phyloP scores from a whole-genome alignment of 257 asterid species.

The Solanum pennellii region DNA sequence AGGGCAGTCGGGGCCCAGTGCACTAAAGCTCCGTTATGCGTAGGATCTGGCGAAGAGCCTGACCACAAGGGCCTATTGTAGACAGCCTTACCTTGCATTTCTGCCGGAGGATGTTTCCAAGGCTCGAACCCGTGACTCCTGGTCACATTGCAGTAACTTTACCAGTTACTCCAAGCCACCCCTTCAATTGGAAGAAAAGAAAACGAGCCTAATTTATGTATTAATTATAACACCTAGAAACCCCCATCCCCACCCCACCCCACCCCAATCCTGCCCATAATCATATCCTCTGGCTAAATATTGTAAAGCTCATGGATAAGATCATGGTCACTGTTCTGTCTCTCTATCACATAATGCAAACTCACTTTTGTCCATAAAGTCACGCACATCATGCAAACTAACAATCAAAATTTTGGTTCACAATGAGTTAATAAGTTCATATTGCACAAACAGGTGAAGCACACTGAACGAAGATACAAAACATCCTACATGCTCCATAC shows the following conservation, averaged over 20 bases:
- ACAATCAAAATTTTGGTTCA: background rate
- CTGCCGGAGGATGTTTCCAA: too few species aligned
- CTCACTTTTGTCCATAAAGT: background rate
- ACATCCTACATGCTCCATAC: background rate
- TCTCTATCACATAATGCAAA: background rate
- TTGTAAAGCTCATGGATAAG: background rate
- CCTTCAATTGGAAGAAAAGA: too few species aligned
- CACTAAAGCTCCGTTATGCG: too few species aligned
- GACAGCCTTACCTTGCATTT: too few species aligned
- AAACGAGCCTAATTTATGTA: background rate
- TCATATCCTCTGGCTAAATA: background rate
- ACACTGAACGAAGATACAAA: background rate
- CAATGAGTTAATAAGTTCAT: background rate
- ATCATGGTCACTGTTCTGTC: background rate
- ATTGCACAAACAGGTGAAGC: background rate
- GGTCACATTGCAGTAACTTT: too few species aligned
- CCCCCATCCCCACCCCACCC: background rate
- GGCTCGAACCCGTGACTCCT: too few species aligned
- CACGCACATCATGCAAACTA: background rate
- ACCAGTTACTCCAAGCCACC: too few species aligned
- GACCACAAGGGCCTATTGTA: too few species aligned
- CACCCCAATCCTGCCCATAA: background rate
- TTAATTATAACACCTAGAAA: background rate
- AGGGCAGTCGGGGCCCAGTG: too few species aligned
- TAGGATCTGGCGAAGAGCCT: too few species aligned